Conservation (phyloP, 768 basidiomycete genomes). For the Russula sp. region DNA sequence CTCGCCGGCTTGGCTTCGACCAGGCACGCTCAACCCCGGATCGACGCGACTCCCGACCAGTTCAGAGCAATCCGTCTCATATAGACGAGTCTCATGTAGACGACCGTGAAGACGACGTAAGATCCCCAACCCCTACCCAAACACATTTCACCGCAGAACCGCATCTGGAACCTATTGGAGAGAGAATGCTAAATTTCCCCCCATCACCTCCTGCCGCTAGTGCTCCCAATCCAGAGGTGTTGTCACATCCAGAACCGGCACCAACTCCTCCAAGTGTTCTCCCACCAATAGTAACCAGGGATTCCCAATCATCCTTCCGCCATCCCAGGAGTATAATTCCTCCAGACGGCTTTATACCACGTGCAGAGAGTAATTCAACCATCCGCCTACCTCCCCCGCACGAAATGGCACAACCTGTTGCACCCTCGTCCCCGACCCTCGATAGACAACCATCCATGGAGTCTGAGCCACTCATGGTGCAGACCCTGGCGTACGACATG, state of each 20-base stretch:
- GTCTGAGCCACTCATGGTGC: constrained; percentile 29
- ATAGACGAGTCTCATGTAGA: constrained; percentile 9
- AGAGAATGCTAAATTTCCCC: constrained; percentile 28
- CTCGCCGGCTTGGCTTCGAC: constrained; percentile 36
- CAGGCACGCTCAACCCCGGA: constrained; percentile 32
- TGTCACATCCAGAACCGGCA: constrained; percentile 3
- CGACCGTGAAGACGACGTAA: constrained; percentile 17
- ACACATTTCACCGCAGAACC: not conserved
- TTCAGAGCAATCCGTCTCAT: constrained; percentile 11
- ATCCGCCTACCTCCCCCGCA: constrained; percentile 30
- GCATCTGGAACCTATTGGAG: constrained; percentile 29
- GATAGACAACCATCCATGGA: constrained; percentile 1
- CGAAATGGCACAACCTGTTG: constrained; percentile 21
- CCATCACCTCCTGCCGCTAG: constrained; percentile 10
- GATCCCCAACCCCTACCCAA: not conserved
- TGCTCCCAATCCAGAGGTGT: constrained; percentile 4
- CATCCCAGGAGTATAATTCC: constrained; percentile 26
- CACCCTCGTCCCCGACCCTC: constrained; percentile 7
- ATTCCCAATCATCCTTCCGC: constrained; percentile 17
- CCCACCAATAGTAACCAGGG: constrained; percentile 17
- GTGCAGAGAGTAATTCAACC: constrained; percentile 20
- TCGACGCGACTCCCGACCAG: constrained; percentile 8
- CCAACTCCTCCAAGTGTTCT: constrained; percentile 1
- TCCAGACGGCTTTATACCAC: constrained; percentile 28
- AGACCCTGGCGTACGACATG: constrained; percentile 22